Evolutionary conservation across 345 rosid genomes (phyloP), one percentile per base, ranked within the genome.

Genomic region (Cardamine occulta): DNA sequence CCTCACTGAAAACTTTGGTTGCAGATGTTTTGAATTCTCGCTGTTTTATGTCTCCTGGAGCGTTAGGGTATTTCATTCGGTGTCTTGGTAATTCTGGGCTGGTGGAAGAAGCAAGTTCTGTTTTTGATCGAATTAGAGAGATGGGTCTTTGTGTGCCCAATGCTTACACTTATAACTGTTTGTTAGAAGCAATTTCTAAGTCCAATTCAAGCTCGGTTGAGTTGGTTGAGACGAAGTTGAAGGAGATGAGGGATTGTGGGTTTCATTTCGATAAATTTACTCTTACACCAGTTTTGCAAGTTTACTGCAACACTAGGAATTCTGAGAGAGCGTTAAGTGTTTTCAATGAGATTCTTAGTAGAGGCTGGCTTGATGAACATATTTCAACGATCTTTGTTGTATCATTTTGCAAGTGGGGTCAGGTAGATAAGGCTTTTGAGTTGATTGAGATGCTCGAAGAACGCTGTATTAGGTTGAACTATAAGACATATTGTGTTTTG

Each of bases 11-110:
- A 75, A 64, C 11, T 65, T 80, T 93, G 79, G 86, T 72, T 1
- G 19, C 24, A 37, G 84, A 88, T 32, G 79, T 87, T 66, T 44
- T 88, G 13, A 73, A 35, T 75, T 87, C 93, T 4, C 75, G 78
- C 2, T 93, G 94, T 78, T 51, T 54, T 9, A 87, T 93, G 88
- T 79, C 85, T 3, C 94, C 96, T 7, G 97, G 98, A 3, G 85
- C 96, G 21, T 78, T 93, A 76, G 98, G 98, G 5, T 89, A 79
- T 68, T 78, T 93, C 0, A 55, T 93, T 72, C 79, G 98, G 82
- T 89, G 97, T 81, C 79, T 93, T 83, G 94, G 96, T 37, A 69
- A 70, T 79, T 84, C 80, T 31, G 93, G 96, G 4, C 70, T 91
- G 79, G 85, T 72, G 63, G 86, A 82, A 48, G 96, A 88, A 72